phyloP scores from a whole-genome alignment of 2,329 filamentous ascomycete species.

The Rutstroemia sp. region DNA sequence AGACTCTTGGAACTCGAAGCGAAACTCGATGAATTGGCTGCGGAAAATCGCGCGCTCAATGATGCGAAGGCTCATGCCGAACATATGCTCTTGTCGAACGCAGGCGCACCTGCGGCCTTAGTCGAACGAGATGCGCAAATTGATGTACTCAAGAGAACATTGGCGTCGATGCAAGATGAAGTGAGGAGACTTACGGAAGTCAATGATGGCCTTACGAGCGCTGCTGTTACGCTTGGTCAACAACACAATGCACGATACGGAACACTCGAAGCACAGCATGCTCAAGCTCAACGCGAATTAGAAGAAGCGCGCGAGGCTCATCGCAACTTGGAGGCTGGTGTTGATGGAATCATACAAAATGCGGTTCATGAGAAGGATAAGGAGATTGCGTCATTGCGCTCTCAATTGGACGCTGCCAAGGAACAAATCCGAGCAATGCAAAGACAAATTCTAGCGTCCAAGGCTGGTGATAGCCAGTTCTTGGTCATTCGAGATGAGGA shows the following conservation, averaged over 20 bases:
- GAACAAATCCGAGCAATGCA: conserved; percentile 52
- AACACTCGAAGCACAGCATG: conserved; percentile 59
- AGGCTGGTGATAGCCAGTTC: conserved; percentile 61
- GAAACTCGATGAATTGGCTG: conserved; percentile 73
- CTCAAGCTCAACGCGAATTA: conserved; percentile 60
- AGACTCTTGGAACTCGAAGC: conserved; percentile 89
- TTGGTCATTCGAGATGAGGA: conserved; percentile 80
- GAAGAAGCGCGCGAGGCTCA: conserved; percentile 59
- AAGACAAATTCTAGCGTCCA: conserved; percentile 49
- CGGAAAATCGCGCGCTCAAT: conserved; percentile 74
- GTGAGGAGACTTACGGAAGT: conserved; percentile 72
- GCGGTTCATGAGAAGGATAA: conserved; percentile 74
- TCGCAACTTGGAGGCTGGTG: conserved; percentile 50
- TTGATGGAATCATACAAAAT: conserved; percentile 53
- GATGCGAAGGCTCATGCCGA: conserved; percentile 67
- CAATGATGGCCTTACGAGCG: conserved; percentile 71
- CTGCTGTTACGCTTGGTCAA: conserved; percentile 68
- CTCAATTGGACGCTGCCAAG: conserved; percentile 66
- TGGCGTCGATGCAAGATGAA: conserved; percentile 76
- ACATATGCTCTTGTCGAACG: conserved; percentile 49
- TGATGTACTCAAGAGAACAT: conserved; percentile 67
- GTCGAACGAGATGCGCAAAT: conserved; percentile 84
- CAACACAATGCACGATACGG: conserved; percentile 68
- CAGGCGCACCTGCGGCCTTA: conserved; percentile 61
- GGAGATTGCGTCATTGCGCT: conserved; percentile 71